These are phyloP conservation scores for Suaeda aralocaspica DNA, from an alignment of 148 eudicot species.

Conservation along the genomic window DNA sequence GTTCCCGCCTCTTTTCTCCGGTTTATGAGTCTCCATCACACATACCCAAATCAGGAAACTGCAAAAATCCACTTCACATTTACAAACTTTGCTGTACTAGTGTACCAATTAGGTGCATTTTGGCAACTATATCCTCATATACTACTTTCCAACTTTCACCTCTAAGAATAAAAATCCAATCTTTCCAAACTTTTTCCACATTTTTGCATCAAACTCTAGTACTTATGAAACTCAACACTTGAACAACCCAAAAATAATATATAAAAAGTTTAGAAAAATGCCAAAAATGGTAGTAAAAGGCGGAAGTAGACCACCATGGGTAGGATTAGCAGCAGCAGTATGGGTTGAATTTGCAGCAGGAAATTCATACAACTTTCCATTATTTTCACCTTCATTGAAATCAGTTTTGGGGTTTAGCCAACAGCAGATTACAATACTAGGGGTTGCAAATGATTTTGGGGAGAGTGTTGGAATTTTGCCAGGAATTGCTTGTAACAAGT, in stretches of 20 bases:
- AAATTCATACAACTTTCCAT: slow-evolving; percentile 64
- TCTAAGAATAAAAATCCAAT: not conserved
- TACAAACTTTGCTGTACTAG: no score
- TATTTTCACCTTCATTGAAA: slow-evolving; percentile 63
- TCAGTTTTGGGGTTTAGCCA: slow-evolving; percentile 69
- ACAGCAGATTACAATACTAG: slow-evolving; percentile 78
- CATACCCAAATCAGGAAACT: no score
- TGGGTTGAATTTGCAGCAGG: slow-evolving; percentile 95
- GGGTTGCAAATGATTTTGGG: slow-evolving; percentile 89
- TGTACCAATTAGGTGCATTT: no score
- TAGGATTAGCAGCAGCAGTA: slow-evolving; percentile 84
- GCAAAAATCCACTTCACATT: no score
- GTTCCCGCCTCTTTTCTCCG: no score
- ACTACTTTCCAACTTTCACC: not conserved
- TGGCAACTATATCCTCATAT: not conserved
- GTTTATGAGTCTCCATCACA: no score
- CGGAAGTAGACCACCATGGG: slow-evolving; percentile 96
- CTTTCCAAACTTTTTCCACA: not conserved
- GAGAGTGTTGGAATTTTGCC: slow-evolving; percentile 87
- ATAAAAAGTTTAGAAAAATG: slow-evolving; percentile 10
- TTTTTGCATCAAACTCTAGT: no score
- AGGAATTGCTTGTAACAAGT: slow-evolving; percentile 78
- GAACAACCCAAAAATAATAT: not conserved
- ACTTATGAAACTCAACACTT: no score
- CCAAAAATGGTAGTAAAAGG: slow-evolving; percentile 34